Evolutionary conservation across 129 eudicot genomes (phyloP).

Genomic region (Lactuca saligna): DNA sequence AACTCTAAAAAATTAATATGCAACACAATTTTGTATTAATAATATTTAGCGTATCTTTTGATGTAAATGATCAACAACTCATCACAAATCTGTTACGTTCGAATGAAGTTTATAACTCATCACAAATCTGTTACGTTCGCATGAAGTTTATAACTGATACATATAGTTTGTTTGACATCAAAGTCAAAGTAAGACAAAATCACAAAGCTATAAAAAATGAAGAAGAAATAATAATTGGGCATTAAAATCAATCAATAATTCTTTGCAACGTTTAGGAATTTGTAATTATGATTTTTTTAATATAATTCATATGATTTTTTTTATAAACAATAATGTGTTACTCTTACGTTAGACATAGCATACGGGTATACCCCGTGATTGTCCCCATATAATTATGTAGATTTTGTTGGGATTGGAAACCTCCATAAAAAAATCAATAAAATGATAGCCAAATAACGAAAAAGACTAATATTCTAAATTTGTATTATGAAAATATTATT

Average conservation of each 20-base stretch:
- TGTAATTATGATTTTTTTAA: background rate
- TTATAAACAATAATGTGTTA: too few species aligned
- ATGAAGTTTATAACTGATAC: background rate
- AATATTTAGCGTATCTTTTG: background rate
- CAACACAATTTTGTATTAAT: too few species aligned
- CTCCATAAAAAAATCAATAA: background rate
- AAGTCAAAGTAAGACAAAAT: background rate
- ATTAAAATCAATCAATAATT: background rate
- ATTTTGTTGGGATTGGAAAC: background rate
- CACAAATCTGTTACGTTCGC: background rate
- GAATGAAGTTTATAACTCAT: too few species aligned
- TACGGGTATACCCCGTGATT: background rate
- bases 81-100: too few species aligned
- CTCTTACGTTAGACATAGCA: too few species aligned
- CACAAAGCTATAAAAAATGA: background rate
- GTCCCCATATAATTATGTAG: background rate
- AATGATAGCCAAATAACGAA: background rate
- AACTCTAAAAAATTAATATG: too few species aligned
- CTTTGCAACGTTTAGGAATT: background rate
- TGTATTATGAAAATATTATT: background rate
- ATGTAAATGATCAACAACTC: background rate
- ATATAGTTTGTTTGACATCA: background rate
- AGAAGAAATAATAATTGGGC: background rate
- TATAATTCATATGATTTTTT: background rate
- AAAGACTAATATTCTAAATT: background rate